phyloP scores from a whole-genome alignment of 2,329 filamentous ascomycete species.

The Ustulina deusta region DNA sequence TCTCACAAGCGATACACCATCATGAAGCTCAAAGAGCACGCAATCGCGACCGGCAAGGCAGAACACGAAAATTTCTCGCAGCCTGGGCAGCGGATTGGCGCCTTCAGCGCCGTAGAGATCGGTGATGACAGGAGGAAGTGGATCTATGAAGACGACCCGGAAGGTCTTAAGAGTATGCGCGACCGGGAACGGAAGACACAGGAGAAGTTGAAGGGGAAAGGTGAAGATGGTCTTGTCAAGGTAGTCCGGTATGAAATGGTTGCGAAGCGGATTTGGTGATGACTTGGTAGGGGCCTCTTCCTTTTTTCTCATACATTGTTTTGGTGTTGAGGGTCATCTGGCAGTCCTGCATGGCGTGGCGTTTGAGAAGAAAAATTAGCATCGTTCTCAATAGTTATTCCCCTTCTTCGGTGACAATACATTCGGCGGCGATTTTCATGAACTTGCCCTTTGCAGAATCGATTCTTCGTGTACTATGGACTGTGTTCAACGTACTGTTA shows the following conservation, averaged over 20 bases:
- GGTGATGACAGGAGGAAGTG: constrained; percentile 86
- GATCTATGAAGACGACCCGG: constrained; percentile 88
- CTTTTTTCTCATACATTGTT: neutral
- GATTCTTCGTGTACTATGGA: too few relatives aligned
- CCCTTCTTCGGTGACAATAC: neutral
- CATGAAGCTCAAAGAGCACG: constrained; percentile 79
- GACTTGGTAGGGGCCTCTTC: neutral
- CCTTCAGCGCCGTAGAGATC: constrained; percentile 87
- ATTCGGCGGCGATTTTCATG: neutral
- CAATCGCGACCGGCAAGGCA: constrained; percentile 58
- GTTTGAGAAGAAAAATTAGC: constrained; percentile 17
- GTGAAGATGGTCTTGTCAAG: constrained; percentile 67
- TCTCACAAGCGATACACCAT: constrained; percentile 80
- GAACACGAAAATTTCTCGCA: constrained; percentile 72
- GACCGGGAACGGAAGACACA: constrained; percentile 73
- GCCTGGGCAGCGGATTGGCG: constrained; percentile 80
- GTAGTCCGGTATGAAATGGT: constrained; percentile 90
- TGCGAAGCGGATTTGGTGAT: constrained; percentile 93
- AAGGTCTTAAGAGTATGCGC: constrained; percentile 71
- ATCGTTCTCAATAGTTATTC: neutral
- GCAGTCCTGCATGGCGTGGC: constrained; percentile 32
- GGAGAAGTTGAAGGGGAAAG: constrained; percentile 66
- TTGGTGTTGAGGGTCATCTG: neutral
- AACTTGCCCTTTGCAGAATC: neutral
- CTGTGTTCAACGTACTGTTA: too few relatives aligned